phyloP scores from a whole-genome alignment of 2,329 filamentous ascomycete species.

The Bipolaris sorokiniana region DNA sequence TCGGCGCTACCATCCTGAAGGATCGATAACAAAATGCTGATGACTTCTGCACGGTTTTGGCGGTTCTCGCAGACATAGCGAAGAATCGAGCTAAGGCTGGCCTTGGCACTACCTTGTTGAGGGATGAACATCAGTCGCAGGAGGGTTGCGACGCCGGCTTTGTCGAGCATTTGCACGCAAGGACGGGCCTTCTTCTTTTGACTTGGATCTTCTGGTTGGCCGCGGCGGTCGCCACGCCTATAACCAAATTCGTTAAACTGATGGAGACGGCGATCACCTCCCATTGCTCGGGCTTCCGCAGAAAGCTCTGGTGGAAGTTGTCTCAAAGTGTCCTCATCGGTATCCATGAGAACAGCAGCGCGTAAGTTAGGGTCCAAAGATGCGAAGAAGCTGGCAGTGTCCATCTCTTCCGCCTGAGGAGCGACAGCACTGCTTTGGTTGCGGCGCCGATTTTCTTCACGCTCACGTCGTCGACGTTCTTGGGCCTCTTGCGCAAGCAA shows the following conservation, averaged over 20 bases:
- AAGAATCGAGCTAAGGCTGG: constrained; percentile 83
- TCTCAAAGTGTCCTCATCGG: constrained; percentile 85
- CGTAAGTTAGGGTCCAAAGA: constrained; percentile 85
- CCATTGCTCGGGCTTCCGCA: constrained; percentile 79
- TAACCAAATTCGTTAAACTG: constrained; percentile 55
- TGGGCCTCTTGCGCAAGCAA: constrained; percentile 88
- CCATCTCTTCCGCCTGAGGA: constrained; percentile 73
- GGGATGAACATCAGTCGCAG: constrained; percentile 98
- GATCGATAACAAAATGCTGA: constrained; percentile 90
- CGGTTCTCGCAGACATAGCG: constrained; percentile 93
- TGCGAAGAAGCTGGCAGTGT: constrained; percentile 88
- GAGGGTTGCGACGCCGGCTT: constrained; percentile 92
- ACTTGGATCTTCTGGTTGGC: constrained; percentile 54
- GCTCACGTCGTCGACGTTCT: constrained; percentile 85
- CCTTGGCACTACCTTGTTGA: constrained; percentile 84
- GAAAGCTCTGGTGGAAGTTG: constrained; percentile 85
- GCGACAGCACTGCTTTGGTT: constrained; percentile 58
- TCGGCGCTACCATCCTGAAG: constrained; percentile 95
- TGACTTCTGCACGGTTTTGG: constrained; percentile 92
- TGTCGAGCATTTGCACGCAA: constrained; percentile 96
- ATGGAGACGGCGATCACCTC: constrained; percentile 60
- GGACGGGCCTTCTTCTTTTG: constrained; percentile 73
- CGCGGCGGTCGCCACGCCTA: constrained; percentile 44
- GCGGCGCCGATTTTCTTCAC: constrained; percentile 78
- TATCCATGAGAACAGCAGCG: constrained; percentile 86